phyloP scores from a whole-genome alignment of 2,329 filamentous ascomycete species.

The Aspergillus oerlinghausenensis region DNA sequence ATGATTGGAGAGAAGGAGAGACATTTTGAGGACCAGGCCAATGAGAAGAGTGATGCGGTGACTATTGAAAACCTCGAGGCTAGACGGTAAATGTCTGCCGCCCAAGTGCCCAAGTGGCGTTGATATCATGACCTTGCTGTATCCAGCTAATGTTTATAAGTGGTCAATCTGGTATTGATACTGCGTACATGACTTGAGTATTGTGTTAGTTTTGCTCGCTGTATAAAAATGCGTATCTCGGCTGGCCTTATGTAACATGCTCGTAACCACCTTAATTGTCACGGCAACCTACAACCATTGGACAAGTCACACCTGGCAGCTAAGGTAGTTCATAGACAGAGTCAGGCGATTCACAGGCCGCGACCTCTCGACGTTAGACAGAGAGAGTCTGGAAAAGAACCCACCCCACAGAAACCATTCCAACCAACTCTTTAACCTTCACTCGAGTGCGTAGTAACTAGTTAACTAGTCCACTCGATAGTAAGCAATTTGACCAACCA shows the following conservation, averaged over 20 bases:
- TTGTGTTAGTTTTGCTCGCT: background rate
- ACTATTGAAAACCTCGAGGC: slow-evolving; percentile 1
- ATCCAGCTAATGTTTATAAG: background rate
- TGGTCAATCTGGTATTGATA: background rate
- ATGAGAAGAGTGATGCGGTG: slow-evolving; percentile 9
- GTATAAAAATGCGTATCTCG: background rate
- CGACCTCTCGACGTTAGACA: background rate
- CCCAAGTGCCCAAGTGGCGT: background rate
- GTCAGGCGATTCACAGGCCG: background rate
- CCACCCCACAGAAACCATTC: background rate
- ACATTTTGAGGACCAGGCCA: slow-evolving; percentile 1
- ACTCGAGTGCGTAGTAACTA: background rate
- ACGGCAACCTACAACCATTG: background rate
- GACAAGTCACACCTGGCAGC: background rate
- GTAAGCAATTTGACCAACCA: too few species aligned
- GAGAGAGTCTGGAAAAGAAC: too few species aligned
- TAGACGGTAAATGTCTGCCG: background rate
- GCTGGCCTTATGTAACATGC: too few species aligned
- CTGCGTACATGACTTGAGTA: background rate
- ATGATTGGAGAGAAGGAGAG: slow-evolving; percentile 22
- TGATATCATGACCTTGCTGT: background rate
- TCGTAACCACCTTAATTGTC: background rate
- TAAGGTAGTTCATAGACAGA: background rate
- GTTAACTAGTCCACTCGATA: background rate
- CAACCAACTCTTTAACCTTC: background rate